These are phyloP conservation scores for Solanum etuberosum DNA, from an alignment of 257 asterid genomes.

Conservation along the genomic window DNA sequence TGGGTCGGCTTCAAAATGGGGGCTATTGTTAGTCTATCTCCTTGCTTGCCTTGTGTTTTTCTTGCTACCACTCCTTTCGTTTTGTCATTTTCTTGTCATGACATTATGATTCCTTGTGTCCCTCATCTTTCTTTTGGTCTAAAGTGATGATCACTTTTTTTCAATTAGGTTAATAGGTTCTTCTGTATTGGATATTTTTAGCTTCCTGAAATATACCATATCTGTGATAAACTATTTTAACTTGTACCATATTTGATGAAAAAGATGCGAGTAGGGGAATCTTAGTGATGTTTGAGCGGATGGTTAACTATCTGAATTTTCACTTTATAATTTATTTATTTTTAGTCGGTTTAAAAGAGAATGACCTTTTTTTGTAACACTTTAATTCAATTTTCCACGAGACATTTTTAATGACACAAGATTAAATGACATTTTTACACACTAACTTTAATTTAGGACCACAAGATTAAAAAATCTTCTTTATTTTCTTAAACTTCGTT, in stretches of 20 bases:
- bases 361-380: no score
- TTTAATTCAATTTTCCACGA: no score
- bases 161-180: not conserved
- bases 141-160: not conserved
- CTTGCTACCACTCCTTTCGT: not conserved
- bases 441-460: no score
- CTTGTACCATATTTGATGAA: not conserved
- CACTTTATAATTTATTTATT: no score
- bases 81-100: not conserved
- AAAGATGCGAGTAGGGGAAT: not conserved
- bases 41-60: not conserved
- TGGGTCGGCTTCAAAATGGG: not conserved
- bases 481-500: no score
- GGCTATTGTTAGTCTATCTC: not conserved
- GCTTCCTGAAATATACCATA: not conserved
- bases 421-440: no score
- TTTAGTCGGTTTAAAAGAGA: no score
- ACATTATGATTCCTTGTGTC: not conserved
- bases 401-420: no score
- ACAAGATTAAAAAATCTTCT: no score
- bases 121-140: not conserved
- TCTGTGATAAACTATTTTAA: not conserved
- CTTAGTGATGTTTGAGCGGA: no score
- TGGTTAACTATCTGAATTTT: no score
- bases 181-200: not conserved